Evolutionary conservation across 225 moss, liverwort and hornwort genomes (phyloP).

Genomic region (Polytrichum formosum): DNA sequence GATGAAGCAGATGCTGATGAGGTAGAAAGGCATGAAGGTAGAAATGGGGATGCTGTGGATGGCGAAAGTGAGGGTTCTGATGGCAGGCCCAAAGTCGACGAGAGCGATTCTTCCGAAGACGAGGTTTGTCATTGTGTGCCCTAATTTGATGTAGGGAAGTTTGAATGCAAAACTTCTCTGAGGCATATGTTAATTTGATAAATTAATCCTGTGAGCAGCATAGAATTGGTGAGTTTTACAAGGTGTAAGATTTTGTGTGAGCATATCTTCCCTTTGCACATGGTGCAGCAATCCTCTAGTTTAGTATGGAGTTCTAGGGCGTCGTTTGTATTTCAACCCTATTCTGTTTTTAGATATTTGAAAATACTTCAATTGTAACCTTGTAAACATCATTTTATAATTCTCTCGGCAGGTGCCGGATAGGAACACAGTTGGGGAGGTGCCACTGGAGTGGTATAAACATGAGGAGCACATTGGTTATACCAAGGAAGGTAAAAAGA

Average conservation of each 20-base stretch:
- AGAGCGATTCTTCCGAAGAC: conserved; percentile 77
- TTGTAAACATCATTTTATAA: neutral
- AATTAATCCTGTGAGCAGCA: no score
- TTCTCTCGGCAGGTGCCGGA: conserved; percentile 44
- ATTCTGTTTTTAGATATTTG: neutral
- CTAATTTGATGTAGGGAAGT: no score
- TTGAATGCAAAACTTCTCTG: no score
- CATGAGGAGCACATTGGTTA: conserved; percentile 98
- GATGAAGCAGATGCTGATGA: conserved; percentile 17
- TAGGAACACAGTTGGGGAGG: conserved; percentile 89
- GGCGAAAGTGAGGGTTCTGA: conserved; percentile 12
- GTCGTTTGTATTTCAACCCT: neutral
- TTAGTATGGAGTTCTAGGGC: neutral
- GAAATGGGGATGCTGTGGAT: conserved; percentile 20
- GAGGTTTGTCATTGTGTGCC: conserved; percentile 35
- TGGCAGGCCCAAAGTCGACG: conserved; percentile 33
- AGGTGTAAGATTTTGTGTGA: no score
- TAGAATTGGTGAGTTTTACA: no score
- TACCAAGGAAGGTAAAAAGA: conserved; percentile 70
- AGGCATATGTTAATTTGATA: no score
- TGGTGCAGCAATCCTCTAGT: no score
- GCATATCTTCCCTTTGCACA: no score
- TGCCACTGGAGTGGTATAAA: conserved; percentile 93
- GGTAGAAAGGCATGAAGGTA: conserved; percentile 5
- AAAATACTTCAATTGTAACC: neutral